These are phyloP conservation scores for Periconia digitata DNA, from an alignment of 2,329 filamentous ascomycete species.

Conservation along the genomic window DNA sequence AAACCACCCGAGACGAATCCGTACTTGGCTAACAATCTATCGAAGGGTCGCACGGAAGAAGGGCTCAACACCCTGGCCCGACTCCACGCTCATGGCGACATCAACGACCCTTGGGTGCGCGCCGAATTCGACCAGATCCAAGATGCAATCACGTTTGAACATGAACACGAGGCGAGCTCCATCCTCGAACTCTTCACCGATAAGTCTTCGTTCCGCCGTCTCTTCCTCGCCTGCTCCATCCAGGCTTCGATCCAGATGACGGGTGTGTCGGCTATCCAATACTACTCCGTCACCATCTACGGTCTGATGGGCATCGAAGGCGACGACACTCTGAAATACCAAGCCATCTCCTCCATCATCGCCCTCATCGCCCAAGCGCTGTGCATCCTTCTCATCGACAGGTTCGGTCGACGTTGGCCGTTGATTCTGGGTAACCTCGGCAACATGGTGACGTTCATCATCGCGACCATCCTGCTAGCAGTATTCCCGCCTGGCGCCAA, in stretches of 20 bases:
- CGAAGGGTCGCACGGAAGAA: slow-evolving; percentile 57
- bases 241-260: slow-evolving; percentile 78
- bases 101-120: slow-evolving; percentile 67
- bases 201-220: slow-evolving; percentile 67
- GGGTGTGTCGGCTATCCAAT: slow-evolving; percentile 65
- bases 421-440: slow-evolving; percentile 71
- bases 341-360: slow-evolving; percentile 73
- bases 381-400: slow-evolving; percentile 71
- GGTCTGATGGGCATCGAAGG: slow-evolving; percentile 67
- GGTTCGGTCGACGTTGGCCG: slow-evolving; percentile 69
- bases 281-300: slow-evolving; percentile 70
- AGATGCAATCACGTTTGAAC: slow-evolving; percentile 65
- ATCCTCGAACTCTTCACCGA: slow-evolving; percentile 69
- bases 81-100: slow-evolving; percentile 70
- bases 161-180: slow-evolving; percentile 69
- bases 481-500: slow-evolving; percentile 62
- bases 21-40: not conserved
- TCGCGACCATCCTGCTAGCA: slow-evolving; percentile 60
- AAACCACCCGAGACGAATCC: not conserved
- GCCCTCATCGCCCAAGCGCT: slow-evolving; percentile 68
- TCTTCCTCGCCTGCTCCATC: slow-evolving; percentile 69
- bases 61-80: slow-evolving; percentile 68
- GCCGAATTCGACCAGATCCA: slow-evolving; percentile 74
- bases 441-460: slow-evolving; percentile 72
- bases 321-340: slow-evolving; percentile 69